phyloP scores from a whole-genome alignment of 129 eudicot genomes.

The Apium graveolens region DNA sequence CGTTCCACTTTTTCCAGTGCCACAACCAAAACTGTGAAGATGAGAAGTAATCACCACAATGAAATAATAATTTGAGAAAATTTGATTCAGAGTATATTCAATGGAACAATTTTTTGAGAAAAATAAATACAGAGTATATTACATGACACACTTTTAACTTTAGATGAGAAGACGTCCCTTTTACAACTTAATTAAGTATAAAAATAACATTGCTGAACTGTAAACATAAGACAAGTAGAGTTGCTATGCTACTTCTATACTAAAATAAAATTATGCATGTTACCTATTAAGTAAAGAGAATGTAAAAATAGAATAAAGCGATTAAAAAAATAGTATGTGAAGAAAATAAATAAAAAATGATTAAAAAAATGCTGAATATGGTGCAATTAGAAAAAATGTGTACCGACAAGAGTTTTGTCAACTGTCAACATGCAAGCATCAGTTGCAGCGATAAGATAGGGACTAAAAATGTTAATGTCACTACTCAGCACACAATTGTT shows the following conservation, averaged over 20 bases:
- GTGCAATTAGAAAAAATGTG: neutral
- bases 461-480: too few species aligned
- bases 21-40: slow-evolving; percentile 64
- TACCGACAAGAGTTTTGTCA: neutral
- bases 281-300: neutral
- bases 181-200: neutral
- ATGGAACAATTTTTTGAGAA: neutral
- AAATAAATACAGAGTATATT: neutral
- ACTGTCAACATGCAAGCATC: neutral
- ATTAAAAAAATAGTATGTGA: neutral
- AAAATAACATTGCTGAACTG: neutral
- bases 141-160: neutral
- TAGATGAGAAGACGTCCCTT: neutral
- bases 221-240: neutral
- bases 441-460: neutral
- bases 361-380: neutral
- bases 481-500: too few species aligned
- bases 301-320: too few species aligned
- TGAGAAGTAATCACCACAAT: slow-evolving; percentile 6
- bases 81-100: neutral
- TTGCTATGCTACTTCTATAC: neutral
- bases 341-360: neutral
- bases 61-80: neutral
- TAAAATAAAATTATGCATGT: neutral
- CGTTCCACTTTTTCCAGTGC: slow-evolving; percentile 87